phyloP scores from a whole-genome alignment of 148 eudicot species.

The Silene latifolia region DNA sequence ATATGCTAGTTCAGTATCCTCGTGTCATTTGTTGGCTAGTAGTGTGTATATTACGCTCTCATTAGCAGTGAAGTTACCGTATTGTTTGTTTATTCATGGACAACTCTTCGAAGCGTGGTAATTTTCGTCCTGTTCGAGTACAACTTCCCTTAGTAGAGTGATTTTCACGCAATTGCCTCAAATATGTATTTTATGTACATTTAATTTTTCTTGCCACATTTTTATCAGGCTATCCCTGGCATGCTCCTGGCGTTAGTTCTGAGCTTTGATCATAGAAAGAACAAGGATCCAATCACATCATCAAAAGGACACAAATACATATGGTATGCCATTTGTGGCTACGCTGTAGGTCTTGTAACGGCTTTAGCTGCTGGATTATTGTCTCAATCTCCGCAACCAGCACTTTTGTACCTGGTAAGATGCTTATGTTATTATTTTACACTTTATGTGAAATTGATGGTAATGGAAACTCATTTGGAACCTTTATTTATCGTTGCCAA shows the following conservation, averaged over 20 bases:
- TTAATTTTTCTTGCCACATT: constrained; percentile 11
- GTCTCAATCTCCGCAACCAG: constrained; percentile 96
- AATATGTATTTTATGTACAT: not conserved
- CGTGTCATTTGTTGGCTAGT: no score
- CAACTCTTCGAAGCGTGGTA: not conserved
- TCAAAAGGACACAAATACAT: constrained; percentile 76
- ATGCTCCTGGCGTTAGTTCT: constrained; percentile 94
- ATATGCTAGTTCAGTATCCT: no score
- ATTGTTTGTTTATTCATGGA: no score
- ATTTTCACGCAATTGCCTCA: not conserved
- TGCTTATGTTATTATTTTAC: not conserved
- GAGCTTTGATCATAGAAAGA: constrained; percentile 80
- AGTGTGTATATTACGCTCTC: no score
- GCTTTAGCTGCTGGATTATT: constrained; percentile 92
- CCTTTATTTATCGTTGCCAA: no score
- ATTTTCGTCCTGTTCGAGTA: not conserved
- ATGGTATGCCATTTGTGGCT: constrained; percentile 79
- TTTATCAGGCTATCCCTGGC: constrained; percentile 86
- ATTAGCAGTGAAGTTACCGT: no score
- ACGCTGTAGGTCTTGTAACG: constrained; percentile 72
- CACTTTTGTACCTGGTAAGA: constrained; percentile 90
- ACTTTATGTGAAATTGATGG: not conserved
- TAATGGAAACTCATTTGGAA: no score
- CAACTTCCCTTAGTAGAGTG: not conserved
- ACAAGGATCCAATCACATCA: constrained; percentile 41